Conservation (phyloP, 2,329 filamentous ascomycete genomes). For the Microsporum ferrugineum region DNA sequence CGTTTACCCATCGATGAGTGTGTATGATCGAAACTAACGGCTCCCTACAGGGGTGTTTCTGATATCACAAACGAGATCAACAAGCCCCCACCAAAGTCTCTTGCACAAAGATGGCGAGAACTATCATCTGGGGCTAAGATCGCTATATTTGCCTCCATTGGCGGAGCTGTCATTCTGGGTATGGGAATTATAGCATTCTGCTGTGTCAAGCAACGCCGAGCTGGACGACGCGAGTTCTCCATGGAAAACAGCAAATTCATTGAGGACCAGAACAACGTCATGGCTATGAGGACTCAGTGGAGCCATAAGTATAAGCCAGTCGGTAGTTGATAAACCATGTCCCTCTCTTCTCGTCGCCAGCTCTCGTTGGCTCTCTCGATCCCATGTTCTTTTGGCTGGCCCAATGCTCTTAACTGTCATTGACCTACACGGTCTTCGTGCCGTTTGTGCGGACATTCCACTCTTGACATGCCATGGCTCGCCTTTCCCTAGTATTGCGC, state of each 20-base stretch:
- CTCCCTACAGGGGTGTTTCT: slow-evolving; percentile 51
- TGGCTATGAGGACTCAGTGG: slow-evolving; percentile 31
- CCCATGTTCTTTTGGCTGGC: slow-evolving; percentile 9
- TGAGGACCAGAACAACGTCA: slow-evolving; percentile 29
- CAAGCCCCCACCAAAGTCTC: slow-evolving; percentile 25
- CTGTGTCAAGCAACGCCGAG: slow-evolving; percentile 40
- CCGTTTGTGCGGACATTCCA: neutral
- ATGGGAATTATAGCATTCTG: slow-evolving; percentile 34
- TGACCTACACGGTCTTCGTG: neutral
- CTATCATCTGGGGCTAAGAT: slow-evolving; percentile 39
- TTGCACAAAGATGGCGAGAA: slow-evolving; percentile 33
- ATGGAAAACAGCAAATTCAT: slow-evolving; percentile 38
- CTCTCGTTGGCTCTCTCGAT: neutral
- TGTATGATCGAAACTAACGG: neutral
- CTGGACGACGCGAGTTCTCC: slow-evolving; percentile 39
- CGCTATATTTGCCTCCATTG: slow-evolving; percentile 34
- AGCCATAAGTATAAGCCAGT: slow-evolving; percentile 24
- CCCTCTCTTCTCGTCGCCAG: neutral
- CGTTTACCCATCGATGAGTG: neutral
- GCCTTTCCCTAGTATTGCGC: neutral
- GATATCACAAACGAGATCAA: slow-evolving; percentile 36
- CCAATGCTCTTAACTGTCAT: slow-evolving; percentile 2
- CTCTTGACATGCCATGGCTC: neutral
- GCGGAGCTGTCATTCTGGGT: slow-evolving; percentile 23
- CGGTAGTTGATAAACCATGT: neutral